These are phyloP conservation scores for Malania oleifera DNA, from an alignment of 164 flowering plant genomes.

Conservation along the genomic window DNA sequence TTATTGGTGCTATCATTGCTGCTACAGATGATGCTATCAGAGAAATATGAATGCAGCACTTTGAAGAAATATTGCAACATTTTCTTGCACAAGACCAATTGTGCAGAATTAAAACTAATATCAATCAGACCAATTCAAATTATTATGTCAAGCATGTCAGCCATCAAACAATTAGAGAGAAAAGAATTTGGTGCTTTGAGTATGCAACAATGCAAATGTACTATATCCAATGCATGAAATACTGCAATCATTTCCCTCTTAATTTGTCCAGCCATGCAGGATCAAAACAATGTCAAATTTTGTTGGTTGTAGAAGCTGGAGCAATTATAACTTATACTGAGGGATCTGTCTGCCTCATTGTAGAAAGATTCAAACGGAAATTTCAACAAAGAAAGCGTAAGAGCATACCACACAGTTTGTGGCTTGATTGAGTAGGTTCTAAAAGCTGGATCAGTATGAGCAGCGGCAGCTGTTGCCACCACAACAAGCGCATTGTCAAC, in stretches of 20 bases:
- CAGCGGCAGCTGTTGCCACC: conserved; percentile 31
- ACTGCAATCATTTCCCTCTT: background rate
- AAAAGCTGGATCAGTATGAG: conserved; percentile 29
- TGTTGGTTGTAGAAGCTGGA: no score
- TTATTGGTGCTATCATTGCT: no score
- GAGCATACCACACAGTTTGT: conserved; percentile 22
- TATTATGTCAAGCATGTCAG: background rate
- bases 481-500: conserved; percentile 28
- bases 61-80: no score
- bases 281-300: background rate
- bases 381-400: background rate
- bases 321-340: no score
- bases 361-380: background rate
- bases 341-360: background rate
- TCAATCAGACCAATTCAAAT: background rate
- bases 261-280: background rate
- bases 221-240: background rate
- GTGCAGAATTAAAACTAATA: no score
- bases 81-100: no score
- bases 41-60: no score
- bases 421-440: conserved; percentile 18
- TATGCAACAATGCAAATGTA: background rate
- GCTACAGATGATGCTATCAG: no score
- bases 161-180: background rate
- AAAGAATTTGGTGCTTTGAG: background rate